Conservation (phyloP, 1,139 yeast genomes). For the Suhomyces choctaworum region DNA sequence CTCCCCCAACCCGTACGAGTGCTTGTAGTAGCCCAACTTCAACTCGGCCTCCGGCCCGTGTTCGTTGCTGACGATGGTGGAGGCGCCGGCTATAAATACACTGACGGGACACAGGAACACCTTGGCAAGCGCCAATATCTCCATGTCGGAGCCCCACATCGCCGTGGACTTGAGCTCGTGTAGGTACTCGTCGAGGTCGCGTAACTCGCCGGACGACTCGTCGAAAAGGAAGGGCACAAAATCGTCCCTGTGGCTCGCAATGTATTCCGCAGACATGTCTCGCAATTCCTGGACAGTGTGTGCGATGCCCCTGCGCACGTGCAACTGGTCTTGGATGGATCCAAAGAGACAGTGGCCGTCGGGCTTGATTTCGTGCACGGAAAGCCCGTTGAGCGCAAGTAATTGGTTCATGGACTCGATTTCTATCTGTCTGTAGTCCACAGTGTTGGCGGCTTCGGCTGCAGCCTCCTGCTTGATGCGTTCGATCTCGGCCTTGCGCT, state of each 20-base stretch:
- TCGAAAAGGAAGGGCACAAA: slow-evolving; percentile 83
- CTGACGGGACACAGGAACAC: slow-evolving; percentile 70
- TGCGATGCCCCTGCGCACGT: slow-evolving; percentile 45
- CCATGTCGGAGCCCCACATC: slow-evolving; percentile 97
- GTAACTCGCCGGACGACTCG: slow-evolving; percentile 62
- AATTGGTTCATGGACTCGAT: slow-evolving; percentile 59
- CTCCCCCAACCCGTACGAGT: slow-evolving; percentile 87
- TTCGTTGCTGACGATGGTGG: slow-evolving; percentile 36
- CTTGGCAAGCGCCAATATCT: slow-evolving; percentile 75
- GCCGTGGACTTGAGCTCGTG: slow-evolving; percentile 68
- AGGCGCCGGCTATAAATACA: slow-evolving; percentile 74
- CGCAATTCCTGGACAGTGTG: slow-evolving; percentile 58
- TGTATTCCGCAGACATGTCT: slow-evolving; percentile 62
- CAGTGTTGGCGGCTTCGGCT: slow-evolving; percentile 63
- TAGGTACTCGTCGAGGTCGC: slow-evolving; percentile 70
- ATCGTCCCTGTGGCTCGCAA: slow-evolving; percentile 62
- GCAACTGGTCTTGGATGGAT: slow-evolving; percentile 77
- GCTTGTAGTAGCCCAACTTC: slow-evolving; percentile 78
- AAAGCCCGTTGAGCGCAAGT: slow-evolving; percentile 48
- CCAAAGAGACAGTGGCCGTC: slow-evolving; percentile 96
- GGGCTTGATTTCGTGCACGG: slow-evolving; percentile 69
- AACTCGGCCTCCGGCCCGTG: slow-evolving; percentile 56
- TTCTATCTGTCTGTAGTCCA: slow-evolving; percentile 73
- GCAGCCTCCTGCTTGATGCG: slow-evolving; percentile 66
- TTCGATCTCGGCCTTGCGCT: slow-evolving; percentile 68